These are phyloP conservation scores for Penicillium palitans DNA, from an alignment of 2,329 filamentous ascomycete species.

Conservation along the genomic window DNA sequence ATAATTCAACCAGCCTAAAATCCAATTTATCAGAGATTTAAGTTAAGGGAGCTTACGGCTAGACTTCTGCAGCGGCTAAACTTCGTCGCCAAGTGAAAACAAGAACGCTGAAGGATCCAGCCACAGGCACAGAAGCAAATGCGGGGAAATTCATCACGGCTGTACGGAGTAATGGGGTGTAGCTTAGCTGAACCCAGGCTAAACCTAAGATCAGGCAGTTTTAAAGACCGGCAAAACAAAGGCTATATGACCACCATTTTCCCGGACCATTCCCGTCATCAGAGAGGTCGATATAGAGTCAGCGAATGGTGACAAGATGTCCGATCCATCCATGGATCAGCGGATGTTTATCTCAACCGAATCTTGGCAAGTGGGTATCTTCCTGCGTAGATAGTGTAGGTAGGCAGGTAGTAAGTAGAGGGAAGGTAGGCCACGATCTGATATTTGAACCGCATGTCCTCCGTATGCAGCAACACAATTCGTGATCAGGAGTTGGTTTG, in stretches of 20 bases:
- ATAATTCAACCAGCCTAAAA: slow-evolving; percentile 3
- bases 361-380: background rate
- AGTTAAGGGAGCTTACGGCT: background rate
- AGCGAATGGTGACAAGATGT: background rate
- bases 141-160: slow-evolving; percentile 6
- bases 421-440: background rate
- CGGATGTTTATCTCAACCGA: background rate
- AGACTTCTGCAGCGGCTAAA: background rate
- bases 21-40: too few relatives aligned
- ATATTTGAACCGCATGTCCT: background rate
- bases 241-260: background rate
- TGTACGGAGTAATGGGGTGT: background rate
- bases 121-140: background rate
- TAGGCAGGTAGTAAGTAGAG: background rate
- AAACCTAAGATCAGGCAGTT: slow-evolving; percentile 4
- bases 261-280: background rate
- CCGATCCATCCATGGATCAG: slow-evolving; percentile 1
- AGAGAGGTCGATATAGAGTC: background rate
- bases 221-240: background rate
- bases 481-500: background rate
- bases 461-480: background rate
- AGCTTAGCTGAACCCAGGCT: background rate
- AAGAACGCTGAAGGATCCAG: background rate
- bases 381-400: background rate
- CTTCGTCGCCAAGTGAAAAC: background rate